These are phyloP conservation scores for Umbelopsis sp. DNA, from an alignment of 371 early-diverging fungal species.

Conservation along the genomic window DNA sequence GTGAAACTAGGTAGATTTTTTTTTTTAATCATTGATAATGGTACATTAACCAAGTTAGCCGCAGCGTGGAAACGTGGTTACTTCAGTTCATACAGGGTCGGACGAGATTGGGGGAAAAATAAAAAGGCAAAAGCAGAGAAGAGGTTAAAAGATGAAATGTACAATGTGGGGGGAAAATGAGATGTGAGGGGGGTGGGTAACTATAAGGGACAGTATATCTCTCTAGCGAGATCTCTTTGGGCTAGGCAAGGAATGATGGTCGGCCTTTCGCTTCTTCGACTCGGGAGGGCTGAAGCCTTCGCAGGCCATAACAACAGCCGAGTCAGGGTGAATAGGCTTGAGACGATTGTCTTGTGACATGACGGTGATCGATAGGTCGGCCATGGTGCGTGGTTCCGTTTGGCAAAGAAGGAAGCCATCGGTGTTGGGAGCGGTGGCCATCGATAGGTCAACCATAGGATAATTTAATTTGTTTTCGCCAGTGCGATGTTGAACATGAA, in stretches of 20 bases:
- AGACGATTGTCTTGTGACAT: conserved; percentile 7
- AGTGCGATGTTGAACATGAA: conserved; percentile 28
- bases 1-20: too few relatives aligned
- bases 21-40: neutral
- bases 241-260: neutral
- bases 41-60: neutral
- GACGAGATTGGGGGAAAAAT: too few relatives aligned
- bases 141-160: neutral
- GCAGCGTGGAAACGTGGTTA: neutral
- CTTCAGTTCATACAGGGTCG: neutral
- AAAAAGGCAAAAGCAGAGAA: neutral
- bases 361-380: conserved; percentile 10
- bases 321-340: conserved; percentile 11
- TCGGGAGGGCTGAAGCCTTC: conserved; percentile 11
- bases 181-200: neutral
- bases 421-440: neutral
- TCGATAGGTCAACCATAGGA: neutral
- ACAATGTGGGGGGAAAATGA: neutral
- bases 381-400: conserved; percentile 10
- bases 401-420: conserved; percentile 16
- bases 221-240: conserved; percentile 5
- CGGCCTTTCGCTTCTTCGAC: conserved; percentile 6
- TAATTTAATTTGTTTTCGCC: neutral
- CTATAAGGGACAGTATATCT: neutral
- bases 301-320: conserved; percentile 5